Conservation (phyloP, 176 grass and related monocot genomes). For the Saccharum officinarum region DNA sequence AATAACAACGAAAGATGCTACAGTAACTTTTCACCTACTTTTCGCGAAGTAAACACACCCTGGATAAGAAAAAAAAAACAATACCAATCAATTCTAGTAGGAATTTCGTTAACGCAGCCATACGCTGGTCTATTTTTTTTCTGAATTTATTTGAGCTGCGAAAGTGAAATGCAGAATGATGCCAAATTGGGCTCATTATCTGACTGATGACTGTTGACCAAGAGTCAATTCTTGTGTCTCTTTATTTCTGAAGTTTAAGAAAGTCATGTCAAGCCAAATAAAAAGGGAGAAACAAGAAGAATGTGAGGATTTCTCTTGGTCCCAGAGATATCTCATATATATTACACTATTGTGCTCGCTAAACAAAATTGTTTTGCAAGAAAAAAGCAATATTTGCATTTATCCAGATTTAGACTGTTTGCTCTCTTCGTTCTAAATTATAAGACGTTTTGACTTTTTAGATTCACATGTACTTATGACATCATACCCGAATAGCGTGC, state of each 20-base stretch:
- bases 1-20: no score
- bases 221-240: background rate
- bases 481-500: background rate
- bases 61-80: background rate
- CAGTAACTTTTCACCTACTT: no score
- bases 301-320: background rate
- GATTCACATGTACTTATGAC: no score
- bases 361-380: background rate
- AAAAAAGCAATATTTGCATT: no score
- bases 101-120: background rate
- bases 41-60: no score
- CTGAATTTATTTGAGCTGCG: background rate
- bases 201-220: background rate
- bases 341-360: background rate
- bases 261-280: background rate
- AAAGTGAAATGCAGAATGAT: constrained; percentile 7
- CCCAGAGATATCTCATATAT: background rate
- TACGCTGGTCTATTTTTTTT: background rate
- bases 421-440: no score
- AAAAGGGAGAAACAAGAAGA: background rate
- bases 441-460: no score
- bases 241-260: background rate
- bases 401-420: no score
- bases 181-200: background rate
- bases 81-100: background rate